These are phyloP conservation scores for Tolypocladium nubicola DNA, from an alignment of 2,329 filamentous ascomycete genomes.

Conservation along the genomic window DNA sequence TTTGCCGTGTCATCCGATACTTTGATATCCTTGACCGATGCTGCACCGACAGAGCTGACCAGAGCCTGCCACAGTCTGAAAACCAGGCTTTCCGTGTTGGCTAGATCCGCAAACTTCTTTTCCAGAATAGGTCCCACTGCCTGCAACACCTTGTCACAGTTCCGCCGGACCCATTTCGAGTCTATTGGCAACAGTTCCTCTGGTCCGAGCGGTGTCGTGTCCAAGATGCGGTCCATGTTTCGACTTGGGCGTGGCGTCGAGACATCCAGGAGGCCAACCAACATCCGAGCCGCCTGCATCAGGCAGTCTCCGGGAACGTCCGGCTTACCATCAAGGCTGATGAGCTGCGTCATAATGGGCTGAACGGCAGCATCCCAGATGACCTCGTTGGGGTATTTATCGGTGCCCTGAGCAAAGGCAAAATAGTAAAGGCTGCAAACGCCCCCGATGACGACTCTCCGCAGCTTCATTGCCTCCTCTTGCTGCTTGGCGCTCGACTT, in stretches of 20 bases:
- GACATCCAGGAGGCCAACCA: constrained; percentile 59
- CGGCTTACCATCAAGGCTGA: constrained; percentile 25
- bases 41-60: constrained; percentile 51
- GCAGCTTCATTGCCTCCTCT: constrained; percentile 39
- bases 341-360: constrained; percentile 49
- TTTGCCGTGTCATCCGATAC: constrained; percentile 73
- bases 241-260: constrained; percentile 51
- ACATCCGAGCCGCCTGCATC: constrained; percentile 53
- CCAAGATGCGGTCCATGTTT: constrained; percentile 62
- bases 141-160: constrained; percentile 53
- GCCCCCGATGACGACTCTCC: constrained; percentile 50
- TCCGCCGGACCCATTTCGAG: constrained; percentile 75
- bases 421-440: constrained; percentile 80
- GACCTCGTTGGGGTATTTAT: constrained; percentile 54
- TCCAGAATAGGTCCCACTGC: constrained; percentile 50
- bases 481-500: constrained; percentile 46
- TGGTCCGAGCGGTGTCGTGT: constrained; percentile 44
- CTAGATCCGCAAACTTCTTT: constrained; percentile 51
- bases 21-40: constrained; percentile 79
- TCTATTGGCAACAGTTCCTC: constrained; percentile 80
- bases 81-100: constrained; percentile 42
- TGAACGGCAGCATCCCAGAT: constrained; percentile 72
- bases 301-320: constrained; percentile 37
- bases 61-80: constrained; percentile 51
- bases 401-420: constrained; percentile 59